Base-by-base conservation (phyloP, 805 yeast species). In the Candida stauntonica region DNA sequence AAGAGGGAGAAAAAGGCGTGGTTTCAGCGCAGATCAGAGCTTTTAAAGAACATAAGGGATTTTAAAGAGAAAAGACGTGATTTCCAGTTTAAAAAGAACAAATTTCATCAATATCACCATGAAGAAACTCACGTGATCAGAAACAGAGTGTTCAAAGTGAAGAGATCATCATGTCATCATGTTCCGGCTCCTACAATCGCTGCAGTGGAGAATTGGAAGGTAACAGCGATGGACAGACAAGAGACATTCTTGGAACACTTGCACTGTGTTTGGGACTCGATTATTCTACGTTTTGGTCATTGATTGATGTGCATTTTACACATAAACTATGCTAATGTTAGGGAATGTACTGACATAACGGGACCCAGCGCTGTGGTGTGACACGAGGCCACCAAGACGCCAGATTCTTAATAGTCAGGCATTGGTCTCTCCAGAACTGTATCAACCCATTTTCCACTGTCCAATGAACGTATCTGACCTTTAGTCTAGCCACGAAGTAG, bases 311-410 rank as follows among this genome's bases (percentile, higher is more conserved):
- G n/a, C n/a, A n/a, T n/a, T n/a, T n/a, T n/a, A n/a, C n/a, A n/a
- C n/a, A n/a, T n/a, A 21, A 21, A 21, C 24, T 21, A 21, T 11
- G 24, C 9, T 11, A 21, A 21, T 21, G 11, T 21, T 21, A 11
- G 7, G 24, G 9, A 21, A 54, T 62, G 60, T 62, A 36, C 45
- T 50, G 66, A 54, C 50, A 51, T 51, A 52, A 61, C 66, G 65
- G 66, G 64, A 62, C 48, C 50, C 58, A 48, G 43, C 41, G 50
- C 43, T 39, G 42, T 38, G 26, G 27, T 37, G 35, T 33, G 32
- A 14, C 29, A 51, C 53, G 39, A 42, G 31, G 28, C 23, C 29
- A 21, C 29, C 38, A 41, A 36, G 31, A 37, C 45, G 44, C 45
- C 55, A 46, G 47, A 57, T 58, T 50, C 66, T 60, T 54, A 33